phyloP scores from a whole-genome alignment of 441 rosid species.

The Daphne laureola region DNA sequence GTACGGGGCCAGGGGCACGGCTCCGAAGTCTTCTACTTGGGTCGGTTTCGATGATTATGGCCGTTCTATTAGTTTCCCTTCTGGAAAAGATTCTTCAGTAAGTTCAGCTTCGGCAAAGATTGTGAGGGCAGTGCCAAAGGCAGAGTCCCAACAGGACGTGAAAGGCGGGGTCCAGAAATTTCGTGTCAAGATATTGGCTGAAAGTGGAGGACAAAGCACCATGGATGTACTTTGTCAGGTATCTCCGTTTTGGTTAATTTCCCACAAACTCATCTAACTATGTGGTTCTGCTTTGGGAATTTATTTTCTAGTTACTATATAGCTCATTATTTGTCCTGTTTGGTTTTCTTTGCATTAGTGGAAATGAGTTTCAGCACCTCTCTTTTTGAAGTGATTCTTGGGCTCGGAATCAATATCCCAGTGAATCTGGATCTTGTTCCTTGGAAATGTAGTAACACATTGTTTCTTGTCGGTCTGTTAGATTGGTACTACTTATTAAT shows the following conservation, averaged over 20 bases:
- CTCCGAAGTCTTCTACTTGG: slow-evolving; percentile 70
- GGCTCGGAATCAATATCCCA: no score
- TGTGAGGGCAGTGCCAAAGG: slow-evolving; percentile 87
- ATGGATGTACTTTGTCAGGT: slow-evolving; percentile 98
- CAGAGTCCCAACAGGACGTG: slow-evolving; percentile 73
- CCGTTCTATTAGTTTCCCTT: slow-evolving; percentile 53
- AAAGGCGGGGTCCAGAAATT: slow-evolving; percentile 90
- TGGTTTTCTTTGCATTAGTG: no score
- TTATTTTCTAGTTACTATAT: no score
- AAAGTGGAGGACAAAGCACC: slow-evolving; percentile 72
- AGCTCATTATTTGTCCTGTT: no score
- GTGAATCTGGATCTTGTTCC: no score
- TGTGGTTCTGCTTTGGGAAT: no score
- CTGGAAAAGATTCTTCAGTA: slow-evolving; percentile 47
- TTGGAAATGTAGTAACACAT: no score
- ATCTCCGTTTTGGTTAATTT: not conserved
- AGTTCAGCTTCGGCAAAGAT: slow-evolving; percentile 52
- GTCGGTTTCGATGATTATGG: slow-evolving; percentile 91
- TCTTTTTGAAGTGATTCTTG: no score
- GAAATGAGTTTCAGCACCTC: no score
- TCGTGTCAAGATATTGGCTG: slow-evolving; percentile 84
- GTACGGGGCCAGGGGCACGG: slow-evolving; percentile 90
- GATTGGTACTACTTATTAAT: no score
- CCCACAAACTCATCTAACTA: not conserved
- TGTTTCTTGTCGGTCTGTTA: no score